Percentiles rank a stretch among this genome's conserved stretches.
Evolutionary conservation across 495 filamentous ascomycete genomes (phyloP).

Genomic region (Aspergillus baeticus): DNA sequence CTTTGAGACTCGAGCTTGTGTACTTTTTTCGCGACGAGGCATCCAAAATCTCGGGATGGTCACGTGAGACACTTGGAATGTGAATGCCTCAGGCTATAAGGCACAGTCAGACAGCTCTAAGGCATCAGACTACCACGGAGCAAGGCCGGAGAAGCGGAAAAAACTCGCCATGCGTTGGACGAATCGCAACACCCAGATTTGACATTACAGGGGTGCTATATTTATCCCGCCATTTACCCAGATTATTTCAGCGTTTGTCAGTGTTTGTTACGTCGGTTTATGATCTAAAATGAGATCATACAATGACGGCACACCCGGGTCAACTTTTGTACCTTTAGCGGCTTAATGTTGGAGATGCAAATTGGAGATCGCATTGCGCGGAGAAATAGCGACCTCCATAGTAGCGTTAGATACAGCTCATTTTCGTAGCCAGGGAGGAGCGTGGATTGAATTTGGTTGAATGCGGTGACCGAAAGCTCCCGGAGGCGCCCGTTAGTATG

Average conservation of each 20-base stretch:
- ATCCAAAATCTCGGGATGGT: not conserved
- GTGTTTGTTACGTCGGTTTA: not conserved
- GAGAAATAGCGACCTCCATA: no score
- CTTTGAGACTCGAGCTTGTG: not conserved
- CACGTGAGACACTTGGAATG: constrained; percentile 13
- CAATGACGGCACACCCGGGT: constrained; percentile 1
- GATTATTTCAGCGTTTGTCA: no score
- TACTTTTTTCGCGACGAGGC: not conserved
- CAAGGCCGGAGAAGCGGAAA: constrained; percentile 12
- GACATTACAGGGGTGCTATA: constrained; percentile 12
- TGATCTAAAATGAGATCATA: constrained; percentile 15
- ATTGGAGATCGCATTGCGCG: no score
- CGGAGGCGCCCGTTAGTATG: constrained; percentile 40
- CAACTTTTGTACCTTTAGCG: not conserved
- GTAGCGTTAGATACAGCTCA: no score
- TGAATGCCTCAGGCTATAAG: constrained; percentile 6
- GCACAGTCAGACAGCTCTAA: not conserved
- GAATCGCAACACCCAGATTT: constrained; percentile 13
- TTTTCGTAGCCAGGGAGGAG: no score
- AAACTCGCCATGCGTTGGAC: constrained; percentile 13
- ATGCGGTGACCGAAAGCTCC: constrained; percentile 17
- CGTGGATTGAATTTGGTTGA: not conserved
- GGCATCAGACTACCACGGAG: constrained; percentile 2
- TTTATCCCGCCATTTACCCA: not conserved
- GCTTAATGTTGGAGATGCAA: no score